Percentiles rank a stretch among this genome's conserved stretches.
These are phyloP conservation scores for Theobroma cacao DNA, from an alignment of 345 rosid genomes.

Conservation along the genomic window DNA sequence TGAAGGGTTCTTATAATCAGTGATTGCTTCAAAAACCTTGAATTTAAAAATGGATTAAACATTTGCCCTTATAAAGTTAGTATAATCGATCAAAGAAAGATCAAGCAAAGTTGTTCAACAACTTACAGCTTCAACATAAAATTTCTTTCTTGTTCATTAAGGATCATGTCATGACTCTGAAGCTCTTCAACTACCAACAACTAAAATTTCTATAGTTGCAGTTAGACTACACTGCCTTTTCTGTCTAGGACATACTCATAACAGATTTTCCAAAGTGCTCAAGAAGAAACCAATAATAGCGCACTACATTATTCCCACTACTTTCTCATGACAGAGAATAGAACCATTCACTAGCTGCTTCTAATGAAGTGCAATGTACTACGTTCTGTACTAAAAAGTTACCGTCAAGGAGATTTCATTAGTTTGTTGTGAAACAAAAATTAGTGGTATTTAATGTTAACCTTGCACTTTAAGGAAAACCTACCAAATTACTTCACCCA, in stretches of 20 bases:
- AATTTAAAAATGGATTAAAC: neutral
- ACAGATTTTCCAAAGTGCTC: neutral
- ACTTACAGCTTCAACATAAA: slow-evolving; percentile 1
- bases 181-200: neutral
- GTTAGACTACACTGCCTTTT: neutral
- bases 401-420: neutral
- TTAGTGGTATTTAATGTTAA: neutral
- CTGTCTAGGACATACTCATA: neutral
- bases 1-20: neutral
- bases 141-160: neutral
- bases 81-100: neutral
- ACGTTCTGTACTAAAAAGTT: neutral
- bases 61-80: neutral
- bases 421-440: neutral
- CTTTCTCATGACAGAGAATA: neutral
- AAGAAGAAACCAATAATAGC: neutral
- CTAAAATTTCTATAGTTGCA: neutral
- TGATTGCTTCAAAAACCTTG: neutral
- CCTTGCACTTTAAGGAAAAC: neutral
- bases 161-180: neutral
- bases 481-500: neutral
- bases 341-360: neutral
- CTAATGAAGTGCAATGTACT: neutral
- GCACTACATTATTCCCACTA: neutral
- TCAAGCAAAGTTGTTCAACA: neutral